Evolutionary conservation across 2,329 filamentous ascomycete species (phyloP).

Genomic region (Exophiala lecanii-corni): DNA sequence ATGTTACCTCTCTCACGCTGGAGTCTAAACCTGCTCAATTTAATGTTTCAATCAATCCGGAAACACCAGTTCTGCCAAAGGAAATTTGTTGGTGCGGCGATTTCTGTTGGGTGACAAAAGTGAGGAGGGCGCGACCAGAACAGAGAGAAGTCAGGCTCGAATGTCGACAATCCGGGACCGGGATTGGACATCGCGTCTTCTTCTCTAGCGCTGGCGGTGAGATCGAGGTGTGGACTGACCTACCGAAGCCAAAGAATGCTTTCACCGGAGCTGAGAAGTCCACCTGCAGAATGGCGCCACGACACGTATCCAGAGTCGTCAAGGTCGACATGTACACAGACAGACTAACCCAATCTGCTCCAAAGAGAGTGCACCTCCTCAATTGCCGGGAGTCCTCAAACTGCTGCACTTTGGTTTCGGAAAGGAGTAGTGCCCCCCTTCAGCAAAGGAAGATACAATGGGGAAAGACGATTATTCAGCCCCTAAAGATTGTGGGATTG

Average conservation of each 20-base stretch:
- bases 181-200: slow-evolving; percentile 11
- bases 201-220: slow-evolving; percentile 6
- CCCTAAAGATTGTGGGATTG: slow-evolving; percentile 1
- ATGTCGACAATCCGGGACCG: slow-evolving; percentile 2
- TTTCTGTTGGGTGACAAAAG: slow-evolving; percentile 8
- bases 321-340: slow-evolving; percentile 2
- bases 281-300: slow-evolving; percentile 10
- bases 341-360: slow-evolving; percentile 6
- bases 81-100: slow-evolving; percentile 8
- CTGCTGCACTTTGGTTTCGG: neutral
- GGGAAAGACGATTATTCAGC: neutral
- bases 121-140: neutral
- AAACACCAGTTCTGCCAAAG: slow-evolving; percentile 4
- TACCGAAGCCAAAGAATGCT: slow-evolving; percentile 12
- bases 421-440: neutral
- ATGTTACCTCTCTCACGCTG: neutral
- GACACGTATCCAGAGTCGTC: slow-evolving; percentile 10
- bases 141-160: slow-evolving; percentile 1
- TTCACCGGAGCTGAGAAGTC: slow-evolving; percentile 9
- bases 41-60: slow-evolving; percentile 2
- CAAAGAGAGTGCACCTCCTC: slow-evolving; percentile 10
- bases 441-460: slow-evolving; percentile 2
- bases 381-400: slow-evolving; percentile 6
- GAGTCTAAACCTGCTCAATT: slow-evolving; percentile 2
- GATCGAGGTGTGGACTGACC: slow-evolving; percentile 9